Percentiles rank a stretch among this genome's conserved stretches.
phyloP scores from a whole-genome alignment of 805 yeast genomes.

The Cyberlindnera meyerae region DNA sequence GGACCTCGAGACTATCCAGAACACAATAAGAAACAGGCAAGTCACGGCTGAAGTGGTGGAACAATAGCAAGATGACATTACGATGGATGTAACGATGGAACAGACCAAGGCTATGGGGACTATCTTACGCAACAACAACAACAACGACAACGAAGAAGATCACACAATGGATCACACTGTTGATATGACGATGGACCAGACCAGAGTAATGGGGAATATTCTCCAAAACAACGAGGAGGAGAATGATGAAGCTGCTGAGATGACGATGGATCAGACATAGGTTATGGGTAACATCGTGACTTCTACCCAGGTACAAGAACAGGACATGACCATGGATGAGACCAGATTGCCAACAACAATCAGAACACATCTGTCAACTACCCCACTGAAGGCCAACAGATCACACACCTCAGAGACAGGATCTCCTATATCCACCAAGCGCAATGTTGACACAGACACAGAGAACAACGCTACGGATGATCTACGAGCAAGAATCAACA shows the following conservation, averaged over 20 bases:
- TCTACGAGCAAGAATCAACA: conserved; percentile 22
- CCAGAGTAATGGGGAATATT: conserved; percentile 10
- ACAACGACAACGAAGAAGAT: too few species aligned
- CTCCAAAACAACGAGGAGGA: not conserved
- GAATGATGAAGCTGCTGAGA: conserved; percentile 2
- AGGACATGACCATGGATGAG: conserved; percentile 17
- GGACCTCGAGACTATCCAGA: conserved; percentile 20
- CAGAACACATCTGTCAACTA: conserved; percentile 2
- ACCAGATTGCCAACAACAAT: conserved; percentile 6
- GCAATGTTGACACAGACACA: conserved; percentile 9
- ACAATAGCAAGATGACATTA: not conserved
- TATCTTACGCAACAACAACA: not conserved
- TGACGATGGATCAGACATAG: conserved; percentile 17
- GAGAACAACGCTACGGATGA: conserved; percentile 12
- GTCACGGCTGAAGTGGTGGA: conserved; percentile 2
- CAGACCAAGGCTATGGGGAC: conserved; percentile 16
- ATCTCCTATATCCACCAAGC: conserved; percentile 25
- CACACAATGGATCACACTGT: conserved; percentile 1
- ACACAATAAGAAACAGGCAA: conserved; percentile 18
- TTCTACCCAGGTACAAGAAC: not conserved
- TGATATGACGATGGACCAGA: conserved; percentile 16
- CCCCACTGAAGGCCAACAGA: conserved; percentile 24
- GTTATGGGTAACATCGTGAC: too few species aligned
- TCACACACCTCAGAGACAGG: conserved; percentile 29
- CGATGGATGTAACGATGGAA: conserved; percentile 15